Percentiles rank a stretch among this genome's conserved stretches.
phyloP scores from a whole-genome alignment of 2,329 filamentous ascomycete species.

The Cercospora sp. region DNA sequence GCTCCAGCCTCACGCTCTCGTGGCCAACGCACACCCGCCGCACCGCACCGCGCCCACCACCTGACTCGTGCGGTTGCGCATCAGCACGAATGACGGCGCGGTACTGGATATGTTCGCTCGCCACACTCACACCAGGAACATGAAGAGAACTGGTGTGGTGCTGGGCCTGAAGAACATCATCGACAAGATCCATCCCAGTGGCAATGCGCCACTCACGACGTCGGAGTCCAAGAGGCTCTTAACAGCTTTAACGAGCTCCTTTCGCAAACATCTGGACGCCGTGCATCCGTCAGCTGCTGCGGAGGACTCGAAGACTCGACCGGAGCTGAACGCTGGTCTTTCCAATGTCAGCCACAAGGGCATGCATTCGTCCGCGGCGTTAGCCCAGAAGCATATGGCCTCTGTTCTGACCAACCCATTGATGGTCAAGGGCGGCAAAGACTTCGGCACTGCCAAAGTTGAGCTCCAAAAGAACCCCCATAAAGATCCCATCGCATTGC shows the following conservation, averaged over 20 bases:
- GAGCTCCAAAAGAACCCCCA: constrained; percentile 31
- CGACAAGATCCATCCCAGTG: constrained; percentile 55
- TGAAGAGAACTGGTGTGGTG: constrained; percentile 54
- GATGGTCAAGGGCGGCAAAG: constrained; percentile 35
- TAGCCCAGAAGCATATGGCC: constrained; percentile 50
- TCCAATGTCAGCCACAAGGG: constrained; percentile 9
- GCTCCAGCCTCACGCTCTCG: background rate
- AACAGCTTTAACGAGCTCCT: constrained; percentile 62
- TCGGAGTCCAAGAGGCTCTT: constrained; percentile 62
- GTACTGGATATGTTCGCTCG: constrained; percentile 21
- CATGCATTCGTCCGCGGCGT: constrained; percentile 41
- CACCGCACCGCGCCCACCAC: background rate
- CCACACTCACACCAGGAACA: constrained; percentile 36
- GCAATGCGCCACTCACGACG: constrained; percentile 52
- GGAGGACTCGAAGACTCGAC: constrained; percentile 15
- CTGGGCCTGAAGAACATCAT: constrained; percentile 53
- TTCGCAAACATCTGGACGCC: constrained; percentile 62
- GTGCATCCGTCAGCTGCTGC: constrained; percentile 52
- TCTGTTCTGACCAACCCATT: constrained; percentile 56
- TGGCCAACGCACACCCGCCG: background rate
- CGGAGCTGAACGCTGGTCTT: background rate
- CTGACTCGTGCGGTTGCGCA: background rate
- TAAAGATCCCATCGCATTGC: constrained; percentile 45
- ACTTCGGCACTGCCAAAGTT: constrained; percentile 32
- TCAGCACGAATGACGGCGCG: background rate